Evolutionary conservation across 306 rosid genomes (phyloP), one percentile per base, ranked within the genome.

Genomic region (Prinsepia uniflora): DNA sequence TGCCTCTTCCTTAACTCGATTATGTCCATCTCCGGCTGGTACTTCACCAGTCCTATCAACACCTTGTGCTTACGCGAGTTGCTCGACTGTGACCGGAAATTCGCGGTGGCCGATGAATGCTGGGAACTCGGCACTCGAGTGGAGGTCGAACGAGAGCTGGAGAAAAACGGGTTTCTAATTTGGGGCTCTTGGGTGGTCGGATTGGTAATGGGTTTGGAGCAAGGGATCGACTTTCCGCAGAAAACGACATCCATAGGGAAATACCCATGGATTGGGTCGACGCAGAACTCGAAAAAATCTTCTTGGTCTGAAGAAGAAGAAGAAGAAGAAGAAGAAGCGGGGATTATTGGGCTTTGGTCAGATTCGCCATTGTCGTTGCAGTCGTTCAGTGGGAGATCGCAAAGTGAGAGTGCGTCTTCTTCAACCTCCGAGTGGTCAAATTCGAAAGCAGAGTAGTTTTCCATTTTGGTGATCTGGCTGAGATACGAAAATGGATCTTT

Each of bases 1-100:
- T 79, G 82, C 30, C 89, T 44, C 57, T 71, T 81, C 67, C 81
- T 72, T n/a, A 84, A 76, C 55, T 84, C 89, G 5, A 65, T 70
- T 44, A 84, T 62, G 45, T 84, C 89, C 77, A 81, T 81, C 42
- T 43, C 67, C 65, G 85, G 71, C 65, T 70, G 84, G 57, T 75
- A 49, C 70, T 49, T 81, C 45, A 71, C 58, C 40, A 81, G 19
- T 3, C 88, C 88, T 17, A 84, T 76, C 69, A 84, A 42, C 22
- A 78, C 78, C 78, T 52, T 69, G 19, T 68, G 84, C 80, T 48
- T 78, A 66, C 59, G 54, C 0, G 75, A 72, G 4, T 52, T 40
- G 42, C 67, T 36, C 52, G 41, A 46, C 44, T 15, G 71, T 50
- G 49, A 72, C 18, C 60, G 78, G 75, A 7, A 50, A 7, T 34